Evolutionary conservation across 768 basidiomycete species (phyloP), one percentile per base, ranked within the genome.

Genomic region (Gautieria morchelliformis): DNA sequence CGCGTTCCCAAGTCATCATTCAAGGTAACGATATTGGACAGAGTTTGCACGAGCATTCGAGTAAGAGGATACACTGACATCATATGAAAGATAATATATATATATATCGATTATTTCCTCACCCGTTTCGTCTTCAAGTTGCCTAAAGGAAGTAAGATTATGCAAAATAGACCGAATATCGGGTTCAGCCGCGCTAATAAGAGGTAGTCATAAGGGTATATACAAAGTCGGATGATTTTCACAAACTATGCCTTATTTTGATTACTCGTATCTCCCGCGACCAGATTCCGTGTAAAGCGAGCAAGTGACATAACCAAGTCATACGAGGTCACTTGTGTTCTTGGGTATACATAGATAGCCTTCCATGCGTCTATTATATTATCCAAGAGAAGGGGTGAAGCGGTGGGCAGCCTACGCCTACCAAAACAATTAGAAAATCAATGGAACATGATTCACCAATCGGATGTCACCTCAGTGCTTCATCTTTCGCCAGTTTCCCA

Each of bases 21-120:
- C 8, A 78, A 77, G 2, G 93, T 91, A 33, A 94, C 78, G 22
- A 92, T 74, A 67, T 96, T 96, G 19, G 91, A 88, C 30, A 95
- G 75, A 4, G 87, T 72, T 67, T 96, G 92, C 2, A 84, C 75
- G 30, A 89, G 71, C 58, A 89, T 76, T 15, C 88, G 77, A 8
- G 86, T 82, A 19, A 79, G 73, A 0, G 76, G 70, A 54, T 81
- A 75, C 58, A 80, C 93, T 94, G 64, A 51, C 61, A 50, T 15
- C n/a, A 39, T 53, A 46, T 61, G 19, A 51, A 44, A 45, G 9
- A 20, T 37, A 41, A 9, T 37, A 44, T 27, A 27, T 27, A 19
- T 11, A 22, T 51, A 49, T 19, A 58, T 7, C 55, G 42, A 60
- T 56, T 11, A 33, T 52, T 50, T 32, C 64, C 73, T 72, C 64